Evolutionary conservation across 805 yeast genomes (phyloP), one percentile per base, ranked within the genome.

Genomic region (Ogataea ramenticola): DNA sequence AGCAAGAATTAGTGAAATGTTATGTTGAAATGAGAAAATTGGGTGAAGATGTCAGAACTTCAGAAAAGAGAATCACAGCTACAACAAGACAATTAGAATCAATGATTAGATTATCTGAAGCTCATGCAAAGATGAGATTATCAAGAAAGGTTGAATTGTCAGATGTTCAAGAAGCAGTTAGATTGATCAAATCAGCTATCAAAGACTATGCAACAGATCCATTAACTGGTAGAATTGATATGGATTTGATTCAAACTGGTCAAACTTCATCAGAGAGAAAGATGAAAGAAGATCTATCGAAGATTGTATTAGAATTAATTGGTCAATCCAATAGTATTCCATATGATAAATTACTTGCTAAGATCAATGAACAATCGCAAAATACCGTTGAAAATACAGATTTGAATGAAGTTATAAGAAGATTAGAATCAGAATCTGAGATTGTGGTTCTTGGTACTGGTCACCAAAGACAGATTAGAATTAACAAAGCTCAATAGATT

Each of bases 121-220:
- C 98, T 0, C 98, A 93, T 61, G 99, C 99, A 1, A 90, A 89
- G 66, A 86, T 93, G 96, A 79, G 96, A 54, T 71, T 93, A 27
- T 75, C 91, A 1, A 66, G 71, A 1, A 60, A 54, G 0, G 99
- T 93, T 5, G 83, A 81, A 43, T 70, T 85, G 22, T 72, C 71
- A 26, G 99, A 93, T 62, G 99, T 93, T 6, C 72, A 74, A 47
- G 99, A 93, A 61, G 96, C 98, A 0, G 97, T 90, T 3, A 76
- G 99, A 52, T 71, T 93, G 52, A 93, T 91, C 60, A 81, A 85
- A 54, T 78, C 95, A 3, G 99, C 99, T 14, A 86, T 93, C 51
- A 93, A 93, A 62, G 98, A 93, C 51, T 93, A 93, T 61, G 99
- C 99, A 15, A 93, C 96, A 3, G 99, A 93, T 67, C 99, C 99